Conservation (phyloP, 2,329 filamentous ascomycete species). For the Fusarium marasasianum region DNA sequence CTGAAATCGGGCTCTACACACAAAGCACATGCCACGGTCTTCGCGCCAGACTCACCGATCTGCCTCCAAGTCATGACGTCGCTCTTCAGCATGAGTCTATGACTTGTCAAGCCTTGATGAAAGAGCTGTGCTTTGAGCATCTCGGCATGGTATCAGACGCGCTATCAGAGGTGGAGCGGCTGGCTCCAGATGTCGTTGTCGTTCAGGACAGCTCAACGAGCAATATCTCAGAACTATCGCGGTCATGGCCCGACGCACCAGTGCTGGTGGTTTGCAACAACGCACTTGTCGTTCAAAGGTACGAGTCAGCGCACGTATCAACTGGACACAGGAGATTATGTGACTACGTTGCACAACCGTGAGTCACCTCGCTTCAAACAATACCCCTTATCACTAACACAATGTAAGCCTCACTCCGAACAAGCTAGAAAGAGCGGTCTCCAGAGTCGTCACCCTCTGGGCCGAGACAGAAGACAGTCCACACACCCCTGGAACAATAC, state of each 20-base stretch:
- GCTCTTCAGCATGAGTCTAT: neutral
- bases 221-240: neutral
- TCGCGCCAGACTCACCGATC: neutral
- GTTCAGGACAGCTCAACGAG: constrained; percentile 4
- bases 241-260: neutral
- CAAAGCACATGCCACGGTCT: neutral
- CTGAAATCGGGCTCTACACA: neutral
- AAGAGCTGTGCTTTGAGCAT: neutral
- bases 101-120: neutral
- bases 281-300: constrained; percentile 40
- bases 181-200: constrained; percentile 40
- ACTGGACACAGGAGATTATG: constrained; percentile 29
- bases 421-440: constrained; percentile 45
- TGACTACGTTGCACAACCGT: constrained; percentile 52
- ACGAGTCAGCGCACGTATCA: constrained; percentile 21
- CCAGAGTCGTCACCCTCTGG: neutral
- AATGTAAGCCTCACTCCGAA: constrained; percentile 45
- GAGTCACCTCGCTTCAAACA: constrained; percentile 8
- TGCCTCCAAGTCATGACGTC: fast-evolving
- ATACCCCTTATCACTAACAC: neutral
- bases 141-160: constrained; percentile 5
- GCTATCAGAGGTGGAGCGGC: neutral
- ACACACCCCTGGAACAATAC: neutral
- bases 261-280: constrained; percentile 47
- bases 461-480: neutral